Evolutionary conservation across 2,329 filamentous ascomycete genomes (phyloP).

Genomic region (Pseudogymnoascus sp.): DNA sequence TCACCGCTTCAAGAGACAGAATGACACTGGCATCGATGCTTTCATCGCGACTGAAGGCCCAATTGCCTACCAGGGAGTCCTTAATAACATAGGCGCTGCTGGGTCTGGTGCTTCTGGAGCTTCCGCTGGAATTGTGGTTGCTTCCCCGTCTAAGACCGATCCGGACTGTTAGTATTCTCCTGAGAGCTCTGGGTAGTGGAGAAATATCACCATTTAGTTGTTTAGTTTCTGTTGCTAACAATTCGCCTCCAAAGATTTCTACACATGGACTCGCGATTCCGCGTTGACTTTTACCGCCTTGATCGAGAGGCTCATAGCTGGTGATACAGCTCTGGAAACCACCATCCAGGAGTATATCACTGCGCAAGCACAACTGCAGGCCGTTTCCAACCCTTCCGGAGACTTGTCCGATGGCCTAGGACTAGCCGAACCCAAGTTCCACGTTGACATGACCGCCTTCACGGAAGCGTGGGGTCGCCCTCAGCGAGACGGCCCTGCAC

Average conservation of each 20-base stretch:
- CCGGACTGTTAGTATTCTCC: slow-evolving; percentile 42
- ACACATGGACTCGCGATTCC: slow-evolving; percentile 70
- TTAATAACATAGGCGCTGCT: neutral
- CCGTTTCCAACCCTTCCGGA: slow-evolving; percentile 48
- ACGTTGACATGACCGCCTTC: slow-evolving; percentile 54
- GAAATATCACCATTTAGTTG: neutral
- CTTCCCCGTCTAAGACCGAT: slow-evolving; percentile 43
- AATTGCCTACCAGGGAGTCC: neutral
- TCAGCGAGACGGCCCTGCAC: slow-evolving; percentile 69
- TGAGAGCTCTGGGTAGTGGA: neutral
- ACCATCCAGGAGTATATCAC: slow-evolving; percentile 60
- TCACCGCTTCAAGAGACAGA: neutral
- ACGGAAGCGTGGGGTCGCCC: slow-evolving; percentile 66
- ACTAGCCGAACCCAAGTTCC: slow-evolving; percentile 66
- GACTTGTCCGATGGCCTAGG: slow-evolving; percentile 36
- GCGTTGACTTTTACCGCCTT: slow-evolving; percentile 62
- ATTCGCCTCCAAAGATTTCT: slow-evolving; percentile 49
- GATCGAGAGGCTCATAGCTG: slow-evolving; percentile 49
- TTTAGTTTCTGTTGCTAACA: neutral
- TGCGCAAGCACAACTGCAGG: slow-evolving; percentile 51
- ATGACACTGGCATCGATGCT: neutral
- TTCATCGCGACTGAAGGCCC: neutral
- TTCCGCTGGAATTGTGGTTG: slow-evolving; percentile 44
- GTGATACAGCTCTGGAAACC: slow-evolving; percentile 41
- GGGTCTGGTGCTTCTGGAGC: neutral